These are phyloP conservation scores for Helicocarpus griseus DNA, from an alignment of 2,329 filamentous ascomycete genomes.

Conservation along the genomic window DNA sequence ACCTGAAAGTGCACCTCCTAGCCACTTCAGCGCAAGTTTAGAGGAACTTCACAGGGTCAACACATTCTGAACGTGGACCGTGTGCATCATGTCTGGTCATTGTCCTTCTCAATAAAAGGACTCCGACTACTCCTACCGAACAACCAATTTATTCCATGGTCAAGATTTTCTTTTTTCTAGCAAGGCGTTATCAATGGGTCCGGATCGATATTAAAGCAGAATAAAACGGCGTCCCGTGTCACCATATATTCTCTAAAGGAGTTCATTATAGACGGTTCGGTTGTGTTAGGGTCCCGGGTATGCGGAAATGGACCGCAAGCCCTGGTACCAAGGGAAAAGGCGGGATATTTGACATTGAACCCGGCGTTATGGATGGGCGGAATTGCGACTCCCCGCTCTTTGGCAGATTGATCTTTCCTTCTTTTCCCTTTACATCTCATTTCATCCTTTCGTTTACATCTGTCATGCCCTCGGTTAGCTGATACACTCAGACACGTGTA, in stretches of 20 bases:
- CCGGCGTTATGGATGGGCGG: too few relatives aligned
- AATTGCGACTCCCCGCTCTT: too few relatives aligned
- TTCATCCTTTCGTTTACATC: too few relatives aligned
- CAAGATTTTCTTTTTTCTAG: neutral
- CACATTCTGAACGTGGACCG: neutral
- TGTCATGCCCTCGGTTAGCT: too few relatives aligned
- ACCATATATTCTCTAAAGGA: neutral
- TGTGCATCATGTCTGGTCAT: neutral
- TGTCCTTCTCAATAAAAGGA: neutral
- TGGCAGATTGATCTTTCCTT: too few relatives aligned
- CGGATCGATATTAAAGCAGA: neutral
- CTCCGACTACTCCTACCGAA: neutral
- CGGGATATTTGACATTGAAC: neutral
- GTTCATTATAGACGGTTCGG: neutral
- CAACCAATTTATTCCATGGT: neutral
- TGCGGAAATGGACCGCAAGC: neutral
- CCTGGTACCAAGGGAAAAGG: neutral
- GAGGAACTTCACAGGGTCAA: conserved; percentile 3
- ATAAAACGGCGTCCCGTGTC: neutral
- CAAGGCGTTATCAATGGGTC: neutral
- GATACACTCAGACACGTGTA: neutral
- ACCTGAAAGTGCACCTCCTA: conserved; percentile 5
- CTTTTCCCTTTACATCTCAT: too few relatives aligned
- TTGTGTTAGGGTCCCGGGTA: neutral
- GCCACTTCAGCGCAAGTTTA: neutral